Conservation (phyloP, 176 grass and related monocot genomes). For the Oryza officinalis region DNA sequence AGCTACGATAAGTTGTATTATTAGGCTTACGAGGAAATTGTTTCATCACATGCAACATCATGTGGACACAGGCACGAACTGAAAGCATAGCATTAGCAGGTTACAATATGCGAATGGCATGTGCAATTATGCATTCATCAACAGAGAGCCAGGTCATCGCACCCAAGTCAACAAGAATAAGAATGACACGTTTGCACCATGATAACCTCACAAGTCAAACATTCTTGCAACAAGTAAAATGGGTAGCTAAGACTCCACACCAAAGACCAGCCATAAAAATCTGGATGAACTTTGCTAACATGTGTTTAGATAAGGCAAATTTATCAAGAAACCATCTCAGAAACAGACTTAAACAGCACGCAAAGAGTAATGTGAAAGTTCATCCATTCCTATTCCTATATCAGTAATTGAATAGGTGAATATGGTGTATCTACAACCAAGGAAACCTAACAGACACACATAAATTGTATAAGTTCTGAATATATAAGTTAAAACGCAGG, state of each 20-base stretch:
- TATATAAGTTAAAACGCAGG: neutral
- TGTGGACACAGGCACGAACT: slow-evolving; percentile 21
- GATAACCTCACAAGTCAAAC: neutral
- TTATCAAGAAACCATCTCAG: neutral
- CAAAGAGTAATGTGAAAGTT: neutral
- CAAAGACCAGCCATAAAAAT: neutral
- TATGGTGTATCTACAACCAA: neutral
- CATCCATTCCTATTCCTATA: neutral
- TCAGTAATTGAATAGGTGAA: neutral
- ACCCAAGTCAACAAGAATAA: slow-evolving; percentile 4
- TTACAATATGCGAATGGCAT: neutral
- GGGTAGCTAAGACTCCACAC: neutral
- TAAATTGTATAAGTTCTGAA: neutral
- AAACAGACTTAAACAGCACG: neutral
- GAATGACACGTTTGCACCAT: slow-evolving; percentile 9
- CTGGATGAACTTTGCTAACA: neutral
- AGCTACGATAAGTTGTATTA: neutral
- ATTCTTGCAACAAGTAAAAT: neutral
- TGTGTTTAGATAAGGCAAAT: neutral
- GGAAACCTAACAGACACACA: neutral
- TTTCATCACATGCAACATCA: slow-evolving; percentile 33
- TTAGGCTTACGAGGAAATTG: slow-evolving; percentile 24
- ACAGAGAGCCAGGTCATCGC: neutral
- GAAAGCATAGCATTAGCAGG: neutral
- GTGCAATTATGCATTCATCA: slow-evolving; percentile 25